Percentiles rank a stretch among this genome's conserved stretches.
Evolutionary conservation across 805 yeast genomes (phyloP).

Genomic region (Candida broadrunensis): DNA sequence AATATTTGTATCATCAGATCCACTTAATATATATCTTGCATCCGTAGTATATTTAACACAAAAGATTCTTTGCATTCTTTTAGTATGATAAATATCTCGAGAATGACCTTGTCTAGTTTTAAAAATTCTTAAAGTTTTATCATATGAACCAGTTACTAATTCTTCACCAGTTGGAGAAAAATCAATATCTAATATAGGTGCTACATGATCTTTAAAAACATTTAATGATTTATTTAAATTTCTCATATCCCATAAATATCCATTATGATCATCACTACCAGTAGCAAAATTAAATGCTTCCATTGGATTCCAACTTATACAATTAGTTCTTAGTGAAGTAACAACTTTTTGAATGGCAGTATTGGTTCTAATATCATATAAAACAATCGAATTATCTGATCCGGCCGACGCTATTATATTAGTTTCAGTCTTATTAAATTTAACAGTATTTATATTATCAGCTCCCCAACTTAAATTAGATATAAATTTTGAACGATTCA

Average conservation of each 20-base stretch:
- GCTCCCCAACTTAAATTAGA: conserved; percentile 93
- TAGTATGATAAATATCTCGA: conserved; percentile 92
- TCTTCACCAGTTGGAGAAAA: conserved; percentile 97
- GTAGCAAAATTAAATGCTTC: conserved; percentile 93
- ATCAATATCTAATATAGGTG: conserved; percentile 93
- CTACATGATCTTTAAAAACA: conserved; percentile 91
- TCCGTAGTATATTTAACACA: conserved; percentile 85
- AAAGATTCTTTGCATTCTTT: conserved; percentile 95
- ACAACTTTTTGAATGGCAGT: conserved; percentile 90
- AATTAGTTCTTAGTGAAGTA: conserved; percentile 77
- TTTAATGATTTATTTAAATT: conserved; percentile 77
- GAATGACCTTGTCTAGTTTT: conserved; percentile 82
- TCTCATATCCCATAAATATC: conserved; percentile 95
- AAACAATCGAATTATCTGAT: conserved; percentile 83
- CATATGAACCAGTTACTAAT: conserved; percentile 92
- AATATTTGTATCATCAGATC: conserved; percentile 95
- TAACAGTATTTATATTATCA: conserved; percentile 78
- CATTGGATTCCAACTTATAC: conserved; percentile 95
- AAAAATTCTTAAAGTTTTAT: conserved; percentile 83
- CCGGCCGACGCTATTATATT: conserved; percentile 80
- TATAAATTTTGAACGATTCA: conserved; percentile 71
- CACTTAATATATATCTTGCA: conserved; percentile 79
- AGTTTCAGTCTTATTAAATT: conserved; percentile 88
- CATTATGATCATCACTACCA: conserved; percentile 92
- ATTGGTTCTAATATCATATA: conserved; percentile 87